Evolutionary conservation across 129 eudicot genomes (phyloP).

Genomic region (Artemisia argyi): DNA sequence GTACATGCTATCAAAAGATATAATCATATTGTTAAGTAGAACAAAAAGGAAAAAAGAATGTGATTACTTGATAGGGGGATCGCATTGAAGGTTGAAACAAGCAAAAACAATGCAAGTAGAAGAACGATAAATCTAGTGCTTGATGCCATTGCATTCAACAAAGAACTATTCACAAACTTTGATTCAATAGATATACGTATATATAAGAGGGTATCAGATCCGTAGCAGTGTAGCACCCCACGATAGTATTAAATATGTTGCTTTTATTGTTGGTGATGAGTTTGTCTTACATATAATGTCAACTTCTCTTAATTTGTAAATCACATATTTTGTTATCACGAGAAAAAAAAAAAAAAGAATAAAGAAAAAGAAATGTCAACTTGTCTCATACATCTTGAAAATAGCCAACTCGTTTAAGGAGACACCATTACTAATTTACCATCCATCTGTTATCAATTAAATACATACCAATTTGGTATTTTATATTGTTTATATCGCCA

Average conservation of each 20-base stretch:
- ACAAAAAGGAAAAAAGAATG: neutral
- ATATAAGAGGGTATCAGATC: slow-evolving; percentile 11
- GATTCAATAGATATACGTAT: slow-evolving; percentile 5
- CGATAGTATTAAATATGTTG: slow-evolving; percentile 10
- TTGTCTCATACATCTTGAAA: too few relatives aligned
- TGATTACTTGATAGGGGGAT: slow-evolving; percentile 61
- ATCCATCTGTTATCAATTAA: too few relatives aligned
- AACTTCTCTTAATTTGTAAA: slow-evolving; percentile 3
- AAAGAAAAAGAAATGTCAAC: too few relatives aligned
- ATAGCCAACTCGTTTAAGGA: too few relatives aligned
- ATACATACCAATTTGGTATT: too few relatives aligned
- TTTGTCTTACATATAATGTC: slow-evolving; percentile 17
- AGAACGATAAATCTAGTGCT: slow-evolving; percentile 31
- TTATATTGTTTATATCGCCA: too few relatives aligned
- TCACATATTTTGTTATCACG: neutral
- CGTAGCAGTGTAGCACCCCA: slow-evolving; percentile 17
- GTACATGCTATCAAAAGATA: neutral
- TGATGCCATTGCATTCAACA: slow-evolving; percentile 33
- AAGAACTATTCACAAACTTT: slow-evolving; percentile 16
- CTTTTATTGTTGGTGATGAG: slow-evolving; percentile 14
- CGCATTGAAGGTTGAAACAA: slow-evolving; percentile 35
- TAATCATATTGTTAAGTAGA: neutral
- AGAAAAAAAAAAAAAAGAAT: too few relatives aligned
- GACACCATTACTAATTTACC: too few relatives aligned
- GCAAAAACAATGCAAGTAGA: slow-evolving; percentile 32